A percentile compares a stretch with the other conserved stretches of the same genome.
Evolutionary conservation across 495 filamentous ascomycete genomes (phyloP).

Genomic region (Clavariopsis aquatica): DNA sequence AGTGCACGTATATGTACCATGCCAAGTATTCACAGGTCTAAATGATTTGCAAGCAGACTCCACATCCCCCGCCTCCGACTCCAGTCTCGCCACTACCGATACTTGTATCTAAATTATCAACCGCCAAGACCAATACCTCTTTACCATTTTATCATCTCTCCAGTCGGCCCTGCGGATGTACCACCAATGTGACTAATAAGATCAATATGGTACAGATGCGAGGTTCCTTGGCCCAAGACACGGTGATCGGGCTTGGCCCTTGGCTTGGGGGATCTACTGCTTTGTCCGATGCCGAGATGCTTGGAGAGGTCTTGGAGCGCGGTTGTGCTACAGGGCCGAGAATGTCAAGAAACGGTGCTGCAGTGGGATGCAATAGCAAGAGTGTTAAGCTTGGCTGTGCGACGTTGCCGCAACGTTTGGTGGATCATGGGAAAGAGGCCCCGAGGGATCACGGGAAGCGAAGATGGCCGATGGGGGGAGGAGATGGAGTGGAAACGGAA

Average conservation of each 20-base stretch:
- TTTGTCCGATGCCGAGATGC: background rate
- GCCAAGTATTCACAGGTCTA: background rate
- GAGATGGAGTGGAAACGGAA: background rate
- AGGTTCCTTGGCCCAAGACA: conserved; percentile 1
- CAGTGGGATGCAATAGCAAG: conserved; percentile 3
- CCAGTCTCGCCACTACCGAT: no score
- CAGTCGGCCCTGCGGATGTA: background rate
- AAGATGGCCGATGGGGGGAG: background rate
- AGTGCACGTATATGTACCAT: background rate
- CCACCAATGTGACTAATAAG: background rate
- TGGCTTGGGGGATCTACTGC: conserved; percentile 10
- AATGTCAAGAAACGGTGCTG: background rate
- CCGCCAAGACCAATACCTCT: background rate
- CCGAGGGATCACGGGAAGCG: background rate
- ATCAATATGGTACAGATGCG: background rate
- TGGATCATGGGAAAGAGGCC: background rate
- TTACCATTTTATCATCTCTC: background rate
- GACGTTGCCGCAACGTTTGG: conserved; percentile 1
- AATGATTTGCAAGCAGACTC: background rate
- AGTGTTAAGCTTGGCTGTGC: conserved; percentile 13
- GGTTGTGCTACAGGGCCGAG: background rate
- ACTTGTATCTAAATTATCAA: no score
- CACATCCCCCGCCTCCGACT: background rate
- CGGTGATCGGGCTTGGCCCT: conserved; percentile 14
- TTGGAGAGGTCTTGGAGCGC: background rate